These are phyloP conservation scores for Phaffomyces antillensis DNA, from an alignment of 805 yeast genomes.

Conservation along the genomic window DNA sequence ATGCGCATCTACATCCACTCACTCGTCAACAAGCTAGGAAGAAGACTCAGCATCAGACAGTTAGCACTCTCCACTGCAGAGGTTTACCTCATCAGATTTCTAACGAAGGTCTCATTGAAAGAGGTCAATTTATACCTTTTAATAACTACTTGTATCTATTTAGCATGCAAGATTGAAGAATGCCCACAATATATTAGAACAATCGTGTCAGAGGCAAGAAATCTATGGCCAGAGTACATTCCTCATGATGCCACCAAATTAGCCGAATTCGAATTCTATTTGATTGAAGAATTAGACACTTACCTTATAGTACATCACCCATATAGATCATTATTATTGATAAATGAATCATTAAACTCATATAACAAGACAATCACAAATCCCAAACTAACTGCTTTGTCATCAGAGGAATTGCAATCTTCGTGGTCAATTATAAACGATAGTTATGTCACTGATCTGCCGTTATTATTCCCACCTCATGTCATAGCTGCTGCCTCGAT, in stretches of 20 bases:
- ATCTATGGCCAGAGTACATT: conserved; percentile 90
- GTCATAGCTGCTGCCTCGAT: conserved; percentile 75
- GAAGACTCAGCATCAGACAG: conserved; percentile 72
- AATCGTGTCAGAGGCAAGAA: conserved; percentile 75
- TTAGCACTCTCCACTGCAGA: conserved; percentile 86
- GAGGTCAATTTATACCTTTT: conserved; percentile 79
- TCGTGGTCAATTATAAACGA: conserved; percentile 90
- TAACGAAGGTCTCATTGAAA: conserved; percentile 61
- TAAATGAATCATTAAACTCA: conserved; percentile 30
- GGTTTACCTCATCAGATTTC: conserved; percentile 71
- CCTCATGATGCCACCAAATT: conserved; percentile 87
- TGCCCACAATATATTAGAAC: conserved; percentile 90
- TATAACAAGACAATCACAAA: conserved; percentile 3
- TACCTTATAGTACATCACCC: conserved; percentile 72
- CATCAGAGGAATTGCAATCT: conserved; percentile 69
- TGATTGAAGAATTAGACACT: conserved; percentile 80
- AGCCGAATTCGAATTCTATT: conserved; percentile 92
- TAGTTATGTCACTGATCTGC: conserved; percentile 81
- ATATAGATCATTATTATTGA: conserved; percentile 52
- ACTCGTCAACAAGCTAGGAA: conserved; percentile 66
- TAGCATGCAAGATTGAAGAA: conserved; percentile 93
- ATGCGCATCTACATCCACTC: conserved; percentile 77
- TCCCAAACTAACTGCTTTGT: conserved; percentile 24
- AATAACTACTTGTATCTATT: conserved; percentile 77
- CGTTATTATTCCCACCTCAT: conserved; percentile 82